These are phyloP conservation scores for Fulvia fulva DNA, from an alignment of 2,329 filamentous ascomycete species.

Conservation along the genomic window DNA sequence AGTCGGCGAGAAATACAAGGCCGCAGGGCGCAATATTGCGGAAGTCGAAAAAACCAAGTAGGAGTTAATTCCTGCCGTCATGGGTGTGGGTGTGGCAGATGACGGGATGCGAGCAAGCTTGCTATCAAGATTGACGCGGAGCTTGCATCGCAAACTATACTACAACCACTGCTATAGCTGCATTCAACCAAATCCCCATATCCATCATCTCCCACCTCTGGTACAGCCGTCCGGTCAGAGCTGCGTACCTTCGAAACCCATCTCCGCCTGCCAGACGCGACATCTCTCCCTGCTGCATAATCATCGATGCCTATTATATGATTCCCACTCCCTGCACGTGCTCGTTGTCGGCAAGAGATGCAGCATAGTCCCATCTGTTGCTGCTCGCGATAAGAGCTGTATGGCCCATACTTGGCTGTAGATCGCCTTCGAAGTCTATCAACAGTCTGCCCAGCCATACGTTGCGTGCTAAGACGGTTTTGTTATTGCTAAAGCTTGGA, in stretches of 20 bases:
- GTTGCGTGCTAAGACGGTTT: conserved; percentile 4
- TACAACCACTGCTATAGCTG: background rate
- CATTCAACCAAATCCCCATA: background rate
- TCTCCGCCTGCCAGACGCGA: background rate
- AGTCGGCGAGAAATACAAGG: too few relatives aligned
- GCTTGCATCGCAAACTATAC: background rate
- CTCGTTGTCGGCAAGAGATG: background rate
- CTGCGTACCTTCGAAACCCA: background rate
- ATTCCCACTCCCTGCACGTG: conserved; percentile 1
- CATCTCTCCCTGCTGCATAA: background rate
- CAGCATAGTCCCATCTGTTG: background rate
- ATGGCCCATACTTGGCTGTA: background rate
- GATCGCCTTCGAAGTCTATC: conserved; percentile 8
- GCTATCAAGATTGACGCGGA: too few relatives aligned
- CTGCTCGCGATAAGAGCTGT: conserved; percentile 2
- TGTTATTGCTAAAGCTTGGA: conserved; percentile 9
- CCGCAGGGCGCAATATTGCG: too few relatives aligned
- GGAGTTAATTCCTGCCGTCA: too few relatives aligned
- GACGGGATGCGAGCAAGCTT: background rate
- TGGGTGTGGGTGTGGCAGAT: background rate
- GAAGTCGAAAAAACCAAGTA: too few relatives aligned
- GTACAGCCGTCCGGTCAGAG: background rate
- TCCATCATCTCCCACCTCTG: background rate
- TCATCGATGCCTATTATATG: background rate
- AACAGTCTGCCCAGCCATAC: conserved; percentile 2